Base-by-base conservation (phyloP, 2,329 filamentous ascomycete genomes). In the Stachybotrys chartarum region DNA sequence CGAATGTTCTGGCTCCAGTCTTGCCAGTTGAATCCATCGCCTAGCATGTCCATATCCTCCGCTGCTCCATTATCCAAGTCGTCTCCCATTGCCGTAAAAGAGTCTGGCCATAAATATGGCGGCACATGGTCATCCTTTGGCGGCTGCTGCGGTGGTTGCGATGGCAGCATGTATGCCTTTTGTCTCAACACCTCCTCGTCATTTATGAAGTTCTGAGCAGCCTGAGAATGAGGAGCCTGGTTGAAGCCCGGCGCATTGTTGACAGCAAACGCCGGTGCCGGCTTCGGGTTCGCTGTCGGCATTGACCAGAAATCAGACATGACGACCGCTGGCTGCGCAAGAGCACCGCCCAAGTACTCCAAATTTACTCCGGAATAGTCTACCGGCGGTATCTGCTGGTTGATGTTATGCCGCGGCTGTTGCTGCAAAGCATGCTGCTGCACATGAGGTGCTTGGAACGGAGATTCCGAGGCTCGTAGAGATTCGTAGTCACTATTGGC, bases 11-110 rank as follows among this genome's bases (percentile, higher is more conserved):
- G 70, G 55, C 73, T 74, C 74, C 77, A 80, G 55, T 73, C 72
- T 51, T 78, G 73, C 77, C 77, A 80, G 58, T 78, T 72, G 56
- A 79, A 78, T 7, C 73, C 70, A 3, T 70, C 68, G 2, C 75
- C 74, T 56, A 72, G 61, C 63, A 75, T 71, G 42, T 75, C 74
- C 48, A 69, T 61, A 30, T 74, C 68, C 51, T 72, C 70, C 7
- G 58, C 47, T 4, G 62, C 57, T 30, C 60, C 53, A 17, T 64
- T 63, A 35, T 67, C 66, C 32, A 68, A 65, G 39, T 60, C 64
- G 14, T 61, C 58, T 49, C 69, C 67, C 54, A 64, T 61, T 3
- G 60, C 57, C 16, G 66, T 63, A 52, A 70, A 72, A 3, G 63
- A 60, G 24, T 70, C 66, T 4, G 70, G 59, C 77, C 77, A 79